These are phyloP conservation scores for Agaricus subrufescens DNA, from an alignment of 768 basidiomycete species.

Conservation along the genomic window DNA sequence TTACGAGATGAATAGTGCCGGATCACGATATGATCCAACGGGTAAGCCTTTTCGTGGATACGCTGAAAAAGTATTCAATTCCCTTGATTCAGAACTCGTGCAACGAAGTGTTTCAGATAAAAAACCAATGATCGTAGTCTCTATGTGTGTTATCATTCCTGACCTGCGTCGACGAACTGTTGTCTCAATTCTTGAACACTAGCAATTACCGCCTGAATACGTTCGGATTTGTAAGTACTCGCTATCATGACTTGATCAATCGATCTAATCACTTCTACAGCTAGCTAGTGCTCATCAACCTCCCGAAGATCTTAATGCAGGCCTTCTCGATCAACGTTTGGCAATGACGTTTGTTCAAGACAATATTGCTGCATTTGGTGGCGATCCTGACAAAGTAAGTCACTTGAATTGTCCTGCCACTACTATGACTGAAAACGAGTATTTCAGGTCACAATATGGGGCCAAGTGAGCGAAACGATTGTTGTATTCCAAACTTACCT, in stretches of 20 bases:
- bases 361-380: conserved; percentile 65
- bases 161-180: background rate
- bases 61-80: too few relatives aligned
- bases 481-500: background rate
- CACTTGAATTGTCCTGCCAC: background rate
- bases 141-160: conserved; percentile 28
- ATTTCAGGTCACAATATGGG: conserved; percentile 50
- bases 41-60: conserved; percentile 23
- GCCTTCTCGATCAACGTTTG: conserved; percentile 54
- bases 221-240: conserved; percentile 45
- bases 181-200: background rate
- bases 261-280: conserved; percentile 16
- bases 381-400: conserved; percentile 43
- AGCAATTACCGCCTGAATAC: conserved; percentile 58
- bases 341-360: conserved; percentile 58
- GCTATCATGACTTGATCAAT: background rate
- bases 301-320: conserved; percentile 50
- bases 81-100: conserved; percentile 34
- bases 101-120: conserved; percentile 38
- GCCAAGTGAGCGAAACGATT: conserved; percentile 29
- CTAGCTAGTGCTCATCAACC: conserved; percentile 42
- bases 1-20: conserved; percentile 25
- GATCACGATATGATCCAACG: conserved; percentile 43
- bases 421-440: background rate
- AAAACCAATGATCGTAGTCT: conserved; percentile 53